Conservation (phyloP, 2,329 filamentous ascomycete genomes). For the Alternaria conjuncta region DNA sequence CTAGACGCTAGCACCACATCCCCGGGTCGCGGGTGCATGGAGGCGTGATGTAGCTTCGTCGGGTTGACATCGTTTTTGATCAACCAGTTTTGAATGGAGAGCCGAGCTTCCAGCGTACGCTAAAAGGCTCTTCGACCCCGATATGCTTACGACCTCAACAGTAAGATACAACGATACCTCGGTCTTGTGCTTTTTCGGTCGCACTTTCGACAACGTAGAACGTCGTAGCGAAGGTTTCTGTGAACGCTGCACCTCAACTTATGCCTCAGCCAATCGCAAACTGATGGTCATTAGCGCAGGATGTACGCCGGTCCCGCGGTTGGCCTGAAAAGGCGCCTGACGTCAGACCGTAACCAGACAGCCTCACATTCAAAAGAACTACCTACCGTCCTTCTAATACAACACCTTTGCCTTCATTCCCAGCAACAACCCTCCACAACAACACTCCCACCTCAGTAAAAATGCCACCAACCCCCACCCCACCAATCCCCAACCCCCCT, state of each 20-base stretch:
- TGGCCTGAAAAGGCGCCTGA: not conserved
- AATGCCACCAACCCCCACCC: not conserved
- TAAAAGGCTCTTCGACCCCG: no score
- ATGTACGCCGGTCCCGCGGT: not conserved
- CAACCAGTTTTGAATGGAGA: no score
- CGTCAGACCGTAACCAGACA: not conserved
- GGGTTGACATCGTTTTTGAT: no score
- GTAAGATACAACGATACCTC: no score
- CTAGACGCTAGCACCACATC: not conserved
- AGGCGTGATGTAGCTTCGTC: no score
- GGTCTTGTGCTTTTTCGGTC: not conserved
- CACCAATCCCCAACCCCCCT: no score
- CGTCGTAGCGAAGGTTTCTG: not conserved
- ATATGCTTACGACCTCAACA: no score
- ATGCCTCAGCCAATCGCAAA: not conserved
- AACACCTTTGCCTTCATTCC: fast-evolving
- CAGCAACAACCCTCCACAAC: not conserved
- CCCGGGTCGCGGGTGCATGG: fast-evolving
- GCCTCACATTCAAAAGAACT: not conserved
- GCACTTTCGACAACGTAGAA: fast-evolving
- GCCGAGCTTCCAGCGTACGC: no score
- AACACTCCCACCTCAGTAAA: not conserved
- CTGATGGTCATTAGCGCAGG: not conserved
- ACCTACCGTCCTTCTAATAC: not conserved
- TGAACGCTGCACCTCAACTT: fast-evolving